Evolutionary conservation across 345 rosid genomes (phyloP), one percentile per base, ranked within the genome.

Genomic region (Pseudoturritis turrita): DNA sequence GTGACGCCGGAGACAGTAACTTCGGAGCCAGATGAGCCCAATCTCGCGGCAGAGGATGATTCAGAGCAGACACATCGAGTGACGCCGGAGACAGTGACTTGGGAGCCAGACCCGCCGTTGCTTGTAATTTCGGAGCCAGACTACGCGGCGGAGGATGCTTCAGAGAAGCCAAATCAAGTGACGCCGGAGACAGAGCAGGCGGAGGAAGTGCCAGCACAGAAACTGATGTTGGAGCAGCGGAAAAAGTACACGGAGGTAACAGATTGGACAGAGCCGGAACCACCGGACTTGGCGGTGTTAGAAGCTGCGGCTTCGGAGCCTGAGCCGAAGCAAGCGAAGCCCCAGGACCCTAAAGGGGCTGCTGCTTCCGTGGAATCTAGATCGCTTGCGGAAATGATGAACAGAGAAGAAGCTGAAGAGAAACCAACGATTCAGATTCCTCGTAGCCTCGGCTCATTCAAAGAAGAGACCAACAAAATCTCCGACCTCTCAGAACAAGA

Each of bases 391-490:
- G 73, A 75, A 28, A 74, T 78, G 82, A 81, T 82, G 83, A 81
- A 78, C 65, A 83, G 76, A 82, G 88, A 82, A 21, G 84, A 81
- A 44, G 65, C 72, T 10, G 70, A 70, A 18, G 68, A 76, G 54
- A 69, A 65, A 53, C 80, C 40, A 54, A 81, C 67, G 74, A 28
- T 80, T 58, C 70, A 76, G 60, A 62, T 37, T 37, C 79, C 90
- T 41, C 83, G 74, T 44, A 79, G 69, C 13, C 64, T 76, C 31
- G 80, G 56, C 18, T 88, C 94, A 2, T 88, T 84, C 81, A 86
- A 88, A 63, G 94, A 88, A 76, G 90, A 88, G 72, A 86, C 89
- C 53, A 86, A 84, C 82, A 60, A 61, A 50, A 54, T 81, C 68
- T 76, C 84, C 21, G 89, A 88, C 41, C 94, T 88, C 65, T 71